Evolutionary conservation across 192 early-diverging fungal species (phyloP).

Genomic region (Entomortierella beljakovae): DNA sequence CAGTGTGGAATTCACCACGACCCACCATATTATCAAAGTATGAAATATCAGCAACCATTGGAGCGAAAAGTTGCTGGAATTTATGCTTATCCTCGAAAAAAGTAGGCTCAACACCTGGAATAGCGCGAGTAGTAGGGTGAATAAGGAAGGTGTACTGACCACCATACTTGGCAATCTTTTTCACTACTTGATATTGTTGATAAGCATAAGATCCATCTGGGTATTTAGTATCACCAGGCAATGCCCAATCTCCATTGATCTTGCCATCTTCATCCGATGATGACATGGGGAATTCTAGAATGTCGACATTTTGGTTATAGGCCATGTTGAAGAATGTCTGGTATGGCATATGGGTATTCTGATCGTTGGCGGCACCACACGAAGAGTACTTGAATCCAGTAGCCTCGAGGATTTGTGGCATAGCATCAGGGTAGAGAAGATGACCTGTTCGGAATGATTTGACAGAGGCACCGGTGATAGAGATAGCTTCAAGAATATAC

Average conservation of each 20-base stretch:
- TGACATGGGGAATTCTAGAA: conserved; percentile 23
- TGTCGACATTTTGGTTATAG: too few species aligned
- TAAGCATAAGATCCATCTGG: conserved; percentile 20
- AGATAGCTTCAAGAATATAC: too few species aligned
- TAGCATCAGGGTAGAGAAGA: too few species aligned
- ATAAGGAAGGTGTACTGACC: conserved; percentile 42
- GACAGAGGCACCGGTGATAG: too few species aligned
- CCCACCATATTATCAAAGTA: conserved; percentile 35
- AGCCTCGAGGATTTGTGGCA: too few species aligned
- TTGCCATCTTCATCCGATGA: conserved; percentile 32
- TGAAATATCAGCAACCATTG: conserved; percentile 10
- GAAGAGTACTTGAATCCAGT: too few species aligned
- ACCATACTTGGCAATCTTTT: conserved; percentile 40
- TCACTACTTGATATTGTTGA: conserved; percentile 12
- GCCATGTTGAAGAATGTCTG: too few species aligned
- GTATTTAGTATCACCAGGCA: conserved; percentile 1
- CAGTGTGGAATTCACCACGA: conserved; percentile 25
- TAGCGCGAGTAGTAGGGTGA: conserved; percentile 10
- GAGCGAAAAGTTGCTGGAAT: conserved; percentile 19
- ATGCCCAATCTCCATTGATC: conserved; percentile 28
- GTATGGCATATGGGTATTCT: too few species aligned
- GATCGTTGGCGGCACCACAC: too few species aligned
- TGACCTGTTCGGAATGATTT: too few species aligned
- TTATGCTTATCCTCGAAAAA: conserved; percentile 26
- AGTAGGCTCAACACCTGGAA: background rate